Percentiles rank a stretch among this genome's conserved stretches.
phyloP scores from a whole-genome alignment of 306 rosid species.

The Pterocarpus santalinus region DNA sequence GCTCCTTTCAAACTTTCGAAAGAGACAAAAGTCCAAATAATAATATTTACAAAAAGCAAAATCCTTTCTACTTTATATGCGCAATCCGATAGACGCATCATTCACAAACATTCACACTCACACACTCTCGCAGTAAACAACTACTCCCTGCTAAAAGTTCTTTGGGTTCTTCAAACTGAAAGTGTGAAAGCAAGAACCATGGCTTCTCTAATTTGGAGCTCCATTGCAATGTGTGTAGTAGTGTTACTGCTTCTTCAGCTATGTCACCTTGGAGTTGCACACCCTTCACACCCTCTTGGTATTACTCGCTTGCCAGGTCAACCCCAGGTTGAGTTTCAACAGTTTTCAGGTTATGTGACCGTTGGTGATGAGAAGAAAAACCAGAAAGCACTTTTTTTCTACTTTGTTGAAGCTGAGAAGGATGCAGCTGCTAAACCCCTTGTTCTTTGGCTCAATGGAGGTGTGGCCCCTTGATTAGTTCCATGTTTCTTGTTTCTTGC shows the following conservation, averaged over 20 bases:
- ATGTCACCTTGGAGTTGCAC: conserved; percentile 14
- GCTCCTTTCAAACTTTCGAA: neutral
- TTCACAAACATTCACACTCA: neutral
- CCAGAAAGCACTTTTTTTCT: conserved; percentile 62
- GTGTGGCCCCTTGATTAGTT: conserved; percentile 43
- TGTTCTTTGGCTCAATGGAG: conserved; percentile 91
- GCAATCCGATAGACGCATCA: neutral
- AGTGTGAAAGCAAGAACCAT: conserved; percentile 18
- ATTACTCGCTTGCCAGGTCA: conserved; percentile 70
- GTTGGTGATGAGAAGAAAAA: conserved; percentile 50
- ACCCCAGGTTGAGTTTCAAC: conserved; percentile 66
- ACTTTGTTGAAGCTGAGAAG: conserved; percentile 70
- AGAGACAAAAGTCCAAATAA: conserved; percentile 40
- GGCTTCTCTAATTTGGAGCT: conserved; percentile 44
- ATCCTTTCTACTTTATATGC: conserved; percentile 10
- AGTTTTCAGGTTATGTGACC: conserved; percentile 71
- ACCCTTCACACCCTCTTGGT: conserved; percentile 48
- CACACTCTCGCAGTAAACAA: neutral
- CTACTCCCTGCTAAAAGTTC: conserved; percentile 8
- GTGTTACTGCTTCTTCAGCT: conserved; percentile 10
- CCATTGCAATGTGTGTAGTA: conserved; percentile 38
- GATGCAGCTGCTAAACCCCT: conserved; percentile 74
- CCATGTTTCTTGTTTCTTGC: neutral
- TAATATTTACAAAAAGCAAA: conserved; percentile 8
- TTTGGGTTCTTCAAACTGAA: conserved; percentile 34